Evolutionary conservation across 2,329 filamentous ascomycete genomes (phyloP), one percentile per base, ranked within the genome.

Genomic region (Didymellaceae sp.): DNA sequence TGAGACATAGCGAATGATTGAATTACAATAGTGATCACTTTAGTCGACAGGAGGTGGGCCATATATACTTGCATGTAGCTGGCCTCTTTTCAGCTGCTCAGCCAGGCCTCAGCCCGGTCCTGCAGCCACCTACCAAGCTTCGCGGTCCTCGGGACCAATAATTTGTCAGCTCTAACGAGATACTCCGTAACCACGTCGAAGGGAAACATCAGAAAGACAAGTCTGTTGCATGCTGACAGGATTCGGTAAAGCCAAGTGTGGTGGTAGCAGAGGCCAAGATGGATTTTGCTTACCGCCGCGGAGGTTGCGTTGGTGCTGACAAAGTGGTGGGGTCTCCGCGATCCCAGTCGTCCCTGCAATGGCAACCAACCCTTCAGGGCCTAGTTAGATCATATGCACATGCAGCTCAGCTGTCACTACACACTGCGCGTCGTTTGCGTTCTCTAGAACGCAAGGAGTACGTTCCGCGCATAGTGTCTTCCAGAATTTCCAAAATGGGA

Each of bases 1-100:
- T 44, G 46, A 25, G 46, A 50, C 39, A 50, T 50, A n/a, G 4
- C 30, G 33, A 11, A n/a, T 3, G 26, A 6, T n/a, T 25, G 18
- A 22, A 14, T 6, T 28, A 7, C 13, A 13, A 13, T 18, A 31
- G 7, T n/a, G n/a, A n/a, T n/a, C n/a, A n/a, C n/a, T n/a, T n/a
- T n/a, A n/a, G n/a, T n/a, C n/a, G n/a, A n/a, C n/a, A n/a, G n/a
- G n/a, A n/a, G n/a, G n/a, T 33, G 13, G 18, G 22, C 6, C 22
- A 25, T 25, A 25, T 10, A 6, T 25, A 25, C 22, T 25, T 10
- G 22, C 22, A 25, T 25, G 6, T 10, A 25, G 10, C 22, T 6
- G 22, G 6, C 6, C 6, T 25, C 22, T 25, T 25, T 25, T 25
- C 22, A 10, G 22, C 10, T 25, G 6, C 10, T 6, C 10, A 25